A percentile compares a stretch with the other conserved stretches of the same genome.
phyloP scores from a whole-genome alignment of 2,329 filamentous ascomycete species.

The Clonostachys chloroleuca region DNA sequence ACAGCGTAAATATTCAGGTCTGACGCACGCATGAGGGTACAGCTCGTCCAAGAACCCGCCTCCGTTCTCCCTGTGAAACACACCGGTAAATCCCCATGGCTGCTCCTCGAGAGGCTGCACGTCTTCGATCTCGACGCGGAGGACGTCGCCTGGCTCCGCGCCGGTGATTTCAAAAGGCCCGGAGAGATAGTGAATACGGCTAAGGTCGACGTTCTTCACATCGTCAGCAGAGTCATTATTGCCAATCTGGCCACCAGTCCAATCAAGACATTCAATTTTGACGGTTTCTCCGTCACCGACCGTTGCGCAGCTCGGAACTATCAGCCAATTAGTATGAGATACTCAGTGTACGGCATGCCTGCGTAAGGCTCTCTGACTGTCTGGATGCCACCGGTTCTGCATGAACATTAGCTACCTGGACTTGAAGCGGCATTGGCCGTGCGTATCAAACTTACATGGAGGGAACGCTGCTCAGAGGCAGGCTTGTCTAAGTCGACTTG shows the following conservation, averaged over 20 bases:
- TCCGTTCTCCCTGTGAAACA: slow-evolving; percentile 77
- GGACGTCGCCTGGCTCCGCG: slow-evolving; percentile 78
- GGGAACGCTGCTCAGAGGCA: slow-evolving; percentile 13
- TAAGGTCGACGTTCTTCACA: slow-evolving; percentile 78
- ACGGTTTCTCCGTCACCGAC: slow-evolving; percentile 84
- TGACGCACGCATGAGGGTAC: slow-evolving; percentile 71
- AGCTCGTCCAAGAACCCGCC: slow-evolving; percentile 86
- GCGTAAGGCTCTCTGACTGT: too few species aligned
- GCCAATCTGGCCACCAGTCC: slow-evolving; percentile 77
- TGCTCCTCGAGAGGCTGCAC: slow-evolving; percentile 83
- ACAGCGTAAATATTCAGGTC: neutral
- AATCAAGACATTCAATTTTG: slow-evolving; percentile 90
- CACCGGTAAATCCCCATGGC: slow-evolving; percentile 86
- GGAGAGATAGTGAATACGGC: slow-evolving; percentile 79
- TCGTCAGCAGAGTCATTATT: slow-evolving; percentile 93
- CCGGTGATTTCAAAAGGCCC: slow-evolving; percentile 85
- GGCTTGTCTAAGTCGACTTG: slow-evolving; percentile 15
- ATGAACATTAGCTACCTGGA: too few species aligned
- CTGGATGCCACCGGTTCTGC: too few species aligned
- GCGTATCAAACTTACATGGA: slow-evolving; percentile 39
- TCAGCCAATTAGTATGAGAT: too few species aligned
- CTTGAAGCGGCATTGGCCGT: neutral
- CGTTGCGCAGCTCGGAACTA: slow-evolving; percentile 68
- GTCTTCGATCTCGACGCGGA: slow-evolving; percentile 88
- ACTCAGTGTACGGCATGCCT: too few species aligned